Evolutionary conservation across 2,329 filamentous ascomycete genomes (phyloP).

Genomic region (Salinomyces thailandicus): DNA sequence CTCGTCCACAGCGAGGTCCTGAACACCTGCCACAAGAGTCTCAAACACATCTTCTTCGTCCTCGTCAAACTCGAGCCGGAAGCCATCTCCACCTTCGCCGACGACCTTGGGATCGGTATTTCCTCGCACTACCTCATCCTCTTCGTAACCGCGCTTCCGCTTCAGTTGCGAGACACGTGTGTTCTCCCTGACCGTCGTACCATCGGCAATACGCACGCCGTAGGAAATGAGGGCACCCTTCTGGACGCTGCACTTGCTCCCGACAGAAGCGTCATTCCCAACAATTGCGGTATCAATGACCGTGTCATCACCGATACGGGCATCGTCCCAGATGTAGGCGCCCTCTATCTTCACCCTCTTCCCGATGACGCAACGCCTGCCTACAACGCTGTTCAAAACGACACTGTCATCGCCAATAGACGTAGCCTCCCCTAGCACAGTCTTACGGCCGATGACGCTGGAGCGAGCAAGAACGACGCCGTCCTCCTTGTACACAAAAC

Average conservation of each 20-base stretch:
- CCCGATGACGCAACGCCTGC: conserved; percentile 76
- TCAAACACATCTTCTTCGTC: conserved; percentile 48
- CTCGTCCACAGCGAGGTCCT: conserved; percentile 32
- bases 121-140: conserved; percentile 25
- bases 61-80: conserved; percentile 50
- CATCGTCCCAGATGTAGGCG: conserved; percentile 82
- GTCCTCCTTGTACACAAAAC: conserved; percentile 67
- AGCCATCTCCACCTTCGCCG: conserved; percentile 49
- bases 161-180: conserved; percentile 39
- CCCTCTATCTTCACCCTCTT: conserved; percentile 68
- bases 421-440: conserved; percentile 67
- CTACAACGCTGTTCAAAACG: conserved; percentile 69
- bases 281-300: conserved; percentile 64
- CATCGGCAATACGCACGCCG: conserved; percentile 60
- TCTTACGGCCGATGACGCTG: conserved; percentile 56
- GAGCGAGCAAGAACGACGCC: conserved; percentile 63
- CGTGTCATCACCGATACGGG: conserved; percentile 63
- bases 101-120: conserved; percentile 44
- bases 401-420: conserved; percentile 61
- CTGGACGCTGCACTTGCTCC: conserved; percentile 57
- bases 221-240: conserved; percentile 71
- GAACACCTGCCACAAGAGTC: conserved; percentile 23
- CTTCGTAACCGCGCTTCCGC: conserved; percentile 34
- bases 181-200: conserved; percentile 36
- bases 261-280: conserved; percentile 60